Base-by-base conservation (phyloP, 2,329 filamentous ascomycete genomes). In the Alternaria gaisen region DNA sequence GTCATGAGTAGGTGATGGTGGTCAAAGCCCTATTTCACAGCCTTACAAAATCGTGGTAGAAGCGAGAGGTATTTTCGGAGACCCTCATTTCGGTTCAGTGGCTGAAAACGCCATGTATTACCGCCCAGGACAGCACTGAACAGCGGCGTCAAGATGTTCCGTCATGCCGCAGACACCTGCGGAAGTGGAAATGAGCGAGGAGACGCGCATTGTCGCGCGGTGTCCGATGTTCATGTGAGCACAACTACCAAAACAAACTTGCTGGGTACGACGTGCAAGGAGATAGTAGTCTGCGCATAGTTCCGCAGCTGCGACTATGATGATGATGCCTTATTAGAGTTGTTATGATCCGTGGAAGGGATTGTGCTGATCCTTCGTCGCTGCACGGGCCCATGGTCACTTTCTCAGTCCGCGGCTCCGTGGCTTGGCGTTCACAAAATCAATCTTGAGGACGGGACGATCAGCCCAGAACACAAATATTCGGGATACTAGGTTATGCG, bases 181-280 rank as follows among this genome's bases (percentile, higher is more conserved):
- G 43, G 18, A 55, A 32, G 51, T 55, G 50, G 60, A 65, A 60
- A 67, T 61, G 60, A 58, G 56, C 34, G 48, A 22, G 36, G 57
- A 55, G 38, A 38, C 22, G 14, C 28, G 30, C 38, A 44, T 36
- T 34, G 18, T 52, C 50, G 36, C 40, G 22, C 3, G 12, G 34
- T 41, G 50, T 41, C 22, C 50, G 34, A 30, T 38, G 24, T 41
- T 20, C n/a, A 12, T 16, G 1, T 14, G 2, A 5, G 22, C 46
- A 24, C 24, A 36, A 26, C 20, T 20, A 20, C 46, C 14, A 24
- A n/a, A 36, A 26, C 18, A 11, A n/a, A 20, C 20, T 34, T 20
- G 46, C 20, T 2, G n/a, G 22, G 34, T 50, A 6, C 5, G 22
- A 5, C 28, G 22, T 52, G 22, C 22, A 2, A n/a, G 50, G 20